Percentiles rank a stretch among this genome's conserved stretches.
These are phyloP conservation scores for Salix arbutifolia DNA, from an alignment of 345 rosid species.

Conservation along the genomic window DNA sequence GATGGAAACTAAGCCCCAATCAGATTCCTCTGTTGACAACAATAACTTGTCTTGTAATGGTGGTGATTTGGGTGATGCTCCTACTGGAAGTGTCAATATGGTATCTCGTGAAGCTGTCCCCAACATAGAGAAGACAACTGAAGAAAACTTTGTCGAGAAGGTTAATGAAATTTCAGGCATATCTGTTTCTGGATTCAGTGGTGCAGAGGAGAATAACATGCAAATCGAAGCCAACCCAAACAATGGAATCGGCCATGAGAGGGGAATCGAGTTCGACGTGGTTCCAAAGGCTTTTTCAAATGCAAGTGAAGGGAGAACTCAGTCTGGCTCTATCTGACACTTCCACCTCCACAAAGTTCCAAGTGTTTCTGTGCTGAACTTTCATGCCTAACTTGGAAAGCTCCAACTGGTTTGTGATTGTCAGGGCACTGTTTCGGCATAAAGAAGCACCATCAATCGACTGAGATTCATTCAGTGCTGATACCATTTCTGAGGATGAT, in stretches of 20 bases:
- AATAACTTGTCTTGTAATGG: not conserved
- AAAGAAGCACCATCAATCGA: not conserved
- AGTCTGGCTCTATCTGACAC: not conserved
- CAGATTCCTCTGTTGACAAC: conserved; percentile 3
- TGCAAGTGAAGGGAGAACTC: conserved; percentile 2
- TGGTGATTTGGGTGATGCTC: not conserved
- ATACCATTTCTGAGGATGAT: not conserved
- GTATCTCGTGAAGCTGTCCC: conserved; percentile 10
- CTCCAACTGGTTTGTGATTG: not conserved
- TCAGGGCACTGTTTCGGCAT: not conserved
- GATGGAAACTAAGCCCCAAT: conserved; percentile 4
- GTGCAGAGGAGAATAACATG: not conserved
- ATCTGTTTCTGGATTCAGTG: not conserved
- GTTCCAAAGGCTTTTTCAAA: not conserved
- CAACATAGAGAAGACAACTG: not conserved
- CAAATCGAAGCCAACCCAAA: conserved; percentile 12
- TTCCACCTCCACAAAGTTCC: not conserved
- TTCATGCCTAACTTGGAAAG: not conserved
- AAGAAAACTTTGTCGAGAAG: conserved; percentile 1
- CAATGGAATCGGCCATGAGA: not conserved
- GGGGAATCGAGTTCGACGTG: not conserved
- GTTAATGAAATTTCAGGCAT: not conserved
- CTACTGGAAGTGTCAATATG: conserved; percentile 2
- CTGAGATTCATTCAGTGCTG: not conserved
- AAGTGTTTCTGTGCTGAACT: not conserved